phyloP scores from a whole-genome alignment of 768 basidiomycete species.

The Boletellus sp. region DNA sequence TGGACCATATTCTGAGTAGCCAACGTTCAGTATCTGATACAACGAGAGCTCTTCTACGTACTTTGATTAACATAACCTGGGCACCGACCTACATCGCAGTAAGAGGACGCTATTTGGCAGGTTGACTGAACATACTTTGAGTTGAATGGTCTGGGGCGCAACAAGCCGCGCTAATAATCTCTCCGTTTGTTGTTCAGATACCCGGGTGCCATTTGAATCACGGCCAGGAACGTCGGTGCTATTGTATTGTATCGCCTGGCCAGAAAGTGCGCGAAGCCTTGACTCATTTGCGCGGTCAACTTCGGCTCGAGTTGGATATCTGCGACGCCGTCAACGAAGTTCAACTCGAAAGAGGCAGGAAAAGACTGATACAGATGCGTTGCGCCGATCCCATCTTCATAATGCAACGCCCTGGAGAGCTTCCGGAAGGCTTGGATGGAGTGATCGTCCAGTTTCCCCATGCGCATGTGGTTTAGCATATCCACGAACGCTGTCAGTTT shows the following conservation, averaged over 20 bases:
- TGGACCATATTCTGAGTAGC: slow-evolving; percentile 57
- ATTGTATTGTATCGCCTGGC: slow-evolving; percentile 36
- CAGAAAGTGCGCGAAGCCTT: slow-evolving; percentile 45
- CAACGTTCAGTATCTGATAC: not conserved
- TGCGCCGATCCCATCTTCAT: slow-evolving; percentile 72
- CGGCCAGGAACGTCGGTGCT: slow-evolving; percentile 45
- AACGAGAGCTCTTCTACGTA: slow-evolving; percentile 16
- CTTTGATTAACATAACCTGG: slow-evolving; percentile 84
- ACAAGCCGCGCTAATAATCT: slow-evolving; percentile 58
- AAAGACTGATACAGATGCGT: slow-evolving; percentile 63
- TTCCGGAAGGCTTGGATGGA: slow-evolving; percentile 47
- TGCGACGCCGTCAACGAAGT: slow-evolving; percentile 23
- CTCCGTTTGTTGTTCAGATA: slow-evolving; percentile 38
- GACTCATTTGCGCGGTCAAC: slow-evolving; percentile 65
- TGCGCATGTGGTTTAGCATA: slow-evolving; percentile 86
- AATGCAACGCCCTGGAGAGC: slow-evolving; percentile 55
- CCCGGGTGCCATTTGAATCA: slow-evolving; percentile 40
- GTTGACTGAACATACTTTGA: slow-evolving; percentile 41
- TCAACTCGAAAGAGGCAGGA: not conserved
- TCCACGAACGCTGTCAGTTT: slow-evolving; percentile 58
- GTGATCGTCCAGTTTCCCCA: slow-evolving; percentile 52
- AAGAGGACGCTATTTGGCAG: not conserved
- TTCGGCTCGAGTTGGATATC: slow-evolving; percentile 67
- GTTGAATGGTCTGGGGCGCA: slow-evolving; percentile 41
- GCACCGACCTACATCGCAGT: slow-evolving; percentile 56